Evolutionary conservation across 371 early-diverging fungal species (phyloP).

Genomic region (Rhizopus delemar): DNA sequence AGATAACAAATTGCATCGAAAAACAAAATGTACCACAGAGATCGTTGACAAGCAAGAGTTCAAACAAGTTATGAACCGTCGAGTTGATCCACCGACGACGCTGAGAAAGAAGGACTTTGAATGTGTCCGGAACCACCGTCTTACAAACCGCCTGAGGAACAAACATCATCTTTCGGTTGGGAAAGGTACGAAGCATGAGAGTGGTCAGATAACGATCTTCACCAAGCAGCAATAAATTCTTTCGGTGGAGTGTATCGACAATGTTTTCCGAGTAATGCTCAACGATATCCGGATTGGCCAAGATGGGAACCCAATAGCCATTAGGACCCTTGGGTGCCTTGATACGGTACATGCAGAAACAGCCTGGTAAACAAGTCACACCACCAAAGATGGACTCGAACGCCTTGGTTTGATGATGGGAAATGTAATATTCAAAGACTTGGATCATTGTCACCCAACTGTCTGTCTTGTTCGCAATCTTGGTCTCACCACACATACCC

Average conservation of each 20-base stretch:
- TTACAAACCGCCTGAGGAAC: slow-evolving; percentile 86
- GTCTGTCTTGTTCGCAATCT: slow-evolving; percentile 80
- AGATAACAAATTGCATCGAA: slow-evolving; percentile 89
- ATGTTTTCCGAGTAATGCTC: slow-evolving; percentile 87
- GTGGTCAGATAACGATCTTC: slow-evolving; percentile 96
- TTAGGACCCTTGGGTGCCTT: slow-evolving; percentile 76
- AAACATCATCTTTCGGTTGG: slow-evolving; percentile 88
- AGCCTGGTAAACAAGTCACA: slow-evolving; percentile 96
- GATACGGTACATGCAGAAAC: slow-evolving; percentile 93
- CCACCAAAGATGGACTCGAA: slow-evolving; percentile 97
- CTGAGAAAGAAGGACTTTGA: slow-evolving; percentile 79
- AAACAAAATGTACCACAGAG: slow-evolving; percentile 91
- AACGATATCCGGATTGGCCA: slow-evolving; percentile 86
- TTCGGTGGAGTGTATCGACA: slow-evolving; percentile 92
- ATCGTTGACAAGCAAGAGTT: slow-evolving; percentile 78
- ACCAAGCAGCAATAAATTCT: slow-evolving; percentile 91
- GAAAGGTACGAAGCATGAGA: slow-evolving; percentile 90
- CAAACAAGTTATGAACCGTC: slow-evolving; percentile 86
- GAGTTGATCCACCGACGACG: slow-evolving; percentile 92
- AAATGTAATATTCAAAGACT: slow-evolving; percentile 57
- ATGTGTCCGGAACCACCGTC: slow-evolving; percentile 83
- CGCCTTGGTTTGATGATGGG: slow-evolving; percentile 90
- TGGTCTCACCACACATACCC: slow-evolving; percentile 88
- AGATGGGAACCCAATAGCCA: slow-evolving; percentile 73
- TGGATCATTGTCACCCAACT: slow-evolving; percentile 93